Evolutionary conservation across 306 rosid species (phyloP).

Genomic region (Adenanthera pavonina): DNA sequence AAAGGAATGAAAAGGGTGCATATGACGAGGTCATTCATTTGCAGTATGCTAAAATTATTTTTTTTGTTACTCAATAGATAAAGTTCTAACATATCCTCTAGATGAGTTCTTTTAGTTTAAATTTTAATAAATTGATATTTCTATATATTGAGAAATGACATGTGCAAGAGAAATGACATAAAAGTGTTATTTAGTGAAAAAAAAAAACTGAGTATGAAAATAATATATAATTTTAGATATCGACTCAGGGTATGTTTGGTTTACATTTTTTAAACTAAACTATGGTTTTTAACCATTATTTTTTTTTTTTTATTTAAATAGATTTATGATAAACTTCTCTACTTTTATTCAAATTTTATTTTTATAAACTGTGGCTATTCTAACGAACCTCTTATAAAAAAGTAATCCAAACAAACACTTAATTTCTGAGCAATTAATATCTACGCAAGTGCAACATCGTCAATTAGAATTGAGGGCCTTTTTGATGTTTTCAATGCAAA

Average conservation of each 20-base stretch:
- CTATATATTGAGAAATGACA: neutral
- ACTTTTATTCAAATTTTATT: too few relatives aligned
- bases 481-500: too few relatives aligned
- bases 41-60: constrained; percentile 19
- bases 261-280: too few relatives aligned
- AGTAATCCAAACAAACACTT: too few relatives aligned
- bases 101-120: neutral
- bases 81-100: neutral
- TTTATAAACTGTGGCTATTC: too few relatives aligned
- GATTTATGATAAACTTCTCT: too few relatives aligned
- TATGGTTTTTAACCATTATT: too few relatives aligned
- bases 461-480: too few relatives aligned
- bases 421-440: too few relatives aligned
- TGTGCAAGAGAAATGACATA: neutral
- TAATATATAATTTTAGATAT: neutral
- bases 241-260: neutral
- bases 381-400: too few relatives aligned
- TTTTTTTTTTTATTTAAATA: too few relatives aligned
- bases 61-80: constrained; percentile 32
- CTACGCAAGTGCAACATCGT: too few relatives aligned
- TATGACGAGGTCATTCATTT: constrained; percentile 40
- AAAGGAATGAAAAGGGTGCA: constrained; percentile 43
- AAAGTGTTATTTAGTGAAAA: neutral
- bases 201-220: neutral
- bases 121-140: neutral